Conservation (phyloP, 2,329 filamentous ascomycete species). For the Macroventuria anomochaeta region DNA sequence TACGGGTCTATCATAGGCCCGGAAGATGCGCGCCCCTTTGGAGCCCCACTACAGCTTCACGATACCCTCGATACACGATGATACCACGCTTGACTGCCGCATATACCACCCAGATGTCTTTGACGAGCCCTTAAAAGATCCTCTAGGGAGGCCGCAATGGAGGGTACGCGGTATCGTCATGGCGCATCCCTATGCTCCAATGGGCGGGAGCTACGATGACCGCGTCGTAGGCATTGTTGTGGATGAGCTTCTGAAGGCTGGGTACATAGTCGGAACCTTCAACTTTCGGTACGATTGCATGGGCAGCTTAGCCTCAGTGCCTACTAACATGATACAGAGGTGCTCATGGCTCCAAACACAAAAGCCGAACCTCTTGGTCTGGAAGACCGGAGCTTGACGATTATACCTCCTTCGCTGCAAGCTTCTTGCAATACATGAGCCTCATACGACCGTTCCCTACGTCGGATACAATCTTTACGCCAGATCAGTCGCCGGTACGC, state of each 20-base stretch:
- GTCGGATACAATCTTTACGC: slow-evolving; percentile 20
- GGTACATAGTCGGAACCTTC: slow-evolving; percentile 83
- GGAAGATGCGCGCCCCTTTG: slow-evolving; percentile 28
- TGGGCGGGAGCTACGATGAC: slow-evolving; percentile 88
- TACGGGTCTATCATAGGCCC: slow-evolving; percentile 35
- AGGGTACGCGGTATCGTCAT: slow-evolving; percentile 66
- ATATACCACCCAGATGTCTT: slow-evolving; percentile 67
- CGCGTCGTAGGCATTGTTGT: slow-evolving; percentile 73
- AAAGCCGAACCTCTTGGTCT: slow-evolving; percentile 86
- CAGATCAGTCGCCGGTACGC: slow-evolving; percentile 23
- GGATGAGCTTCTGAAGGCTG: slow-evolving; percentile 68
- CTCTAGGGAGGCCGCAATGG: slow-evolving; percentile 27
- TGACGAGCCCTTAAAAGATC: slow-evolving; percentile 22
- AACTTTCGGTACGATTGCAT: slow-evolving; percentile 75
- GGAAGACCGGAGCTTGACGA: slow-evolving; percentile 80
- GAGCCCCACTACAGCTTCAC: slow-evolving; percentile 66
- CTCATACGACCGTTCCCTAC: slow-evolving; percentile 52
- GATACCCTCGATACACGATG: slow-evolving; percentile 85
- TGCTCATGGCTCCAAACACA: slow-evolving; percentile 66
- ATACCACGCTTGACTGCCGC: slow-evolving; percentile 76
- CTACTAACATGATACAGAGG: slow-evolving; percentile 63
- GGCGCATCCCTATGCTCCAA: slow-evolving; percentile 87
- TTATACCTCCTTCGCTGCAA: slow-evolving; percentile 82
- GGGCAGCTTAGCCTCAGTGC: too few relatives aligned
- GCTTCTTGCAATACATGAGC: slow-evolving; percentile 76